Evolutionary conservation across 129 eudicot species (phyloP), one percentile per base, ranked within the genome.

Genomic region (Pulicaria dysenterica): DNA sequence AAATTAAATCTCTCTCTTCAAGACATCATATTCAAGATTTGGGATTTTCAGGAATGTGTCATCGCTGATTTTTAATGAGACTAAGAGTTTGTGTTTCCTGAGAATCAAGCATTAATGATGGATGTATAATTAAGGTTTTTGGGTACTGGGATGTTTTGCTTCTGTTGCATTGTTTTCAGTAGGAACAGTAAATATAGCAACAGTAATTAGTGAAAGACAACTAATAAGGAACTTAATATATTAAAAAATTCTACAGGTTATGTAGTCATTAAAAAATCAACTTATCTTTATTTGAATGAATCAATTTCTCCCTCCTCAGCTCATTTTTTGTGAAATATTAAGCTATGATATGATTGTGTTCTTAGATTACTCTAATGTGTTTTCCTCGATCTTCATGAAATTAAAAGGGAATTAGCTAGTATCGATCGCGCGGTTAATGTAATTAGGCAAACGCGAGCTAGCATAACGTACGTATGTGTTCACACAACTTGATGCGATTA

Each of bases 121-220:
- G 45, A 72, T 24, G 31, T 24, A 24, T 24, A 73, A 59, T 47
- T 46, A 69, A 56, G 80, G 72, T 62, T 74, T 80, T 68, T 5
- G 77, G 84, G 84, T 74, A 51, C n/a, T 68, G 83, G 80, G 66
- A 77, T 77, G 80, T 69, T 42, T 80, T 61, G 72, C 63, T 74
- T 74, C 58, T 69, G 84, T 64, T 80, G 68, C 84, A 74, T 80
- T 80, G 80, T 60, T 68, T 74, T 80, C 80, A 68, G 77, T 64
- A 74, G 53, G 44, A 61, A 70, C 68, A 80, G 58, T 74, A 80
- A 80, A 74, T 74, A 74, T 53, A 7, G 80, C 53, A 40, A 68
- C 80, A 74, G 76, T 43, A 14, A n/a, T n/a, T n/a, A 44, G 38
- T 60, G 19, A 50, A 39, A 8, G 54, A 69, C 54, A 41, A 54